These are phyloP conservation scores for Chaetomium olivaceum DNA, from an alignment of 2,329 filamentous ascomycete genomes.

Conservation along the genomic window DNA sequence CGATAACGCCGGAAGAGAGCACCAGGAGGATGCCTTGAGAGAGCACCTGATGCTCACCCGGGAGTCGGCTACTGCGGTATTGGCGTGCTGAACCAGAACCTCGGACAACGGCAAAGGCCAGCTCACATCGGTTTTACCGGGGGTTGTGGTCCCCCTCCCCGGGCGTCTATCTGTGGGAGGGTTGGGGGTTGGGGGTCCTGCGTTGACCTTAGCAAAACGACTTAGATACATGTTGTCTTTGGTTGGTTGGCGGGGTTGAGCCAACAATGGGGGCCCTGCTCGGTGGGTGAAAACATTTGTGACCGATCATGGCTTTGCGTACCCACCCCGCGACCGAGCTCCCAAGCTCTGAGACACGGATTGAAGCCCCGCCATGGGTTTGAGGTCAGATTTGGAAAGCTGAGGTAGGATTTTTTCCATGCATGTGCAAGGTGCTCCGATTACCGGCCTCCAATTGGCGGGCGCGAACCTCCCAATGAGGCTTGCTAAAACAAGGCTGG, in stretches of 20 bases:
- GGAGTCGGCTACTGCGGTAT: conserved; percentile 22
- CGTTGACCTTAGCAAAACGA: conserved; percentile 9
- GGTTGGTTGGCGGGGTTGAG: conserved; percentile 9
- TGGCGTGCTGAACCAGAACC: not conserved
- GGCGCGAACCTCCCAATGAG: conserved; percentile 3
- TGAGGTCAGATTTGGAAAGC: not conserved
- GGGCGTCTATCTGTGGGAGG: not conserved
- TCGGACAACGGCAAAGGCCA: conserved; percentile 2
- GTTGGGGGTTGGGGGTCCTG: conserved; percentile 18
- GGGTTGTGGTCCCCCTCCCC: not conserved
- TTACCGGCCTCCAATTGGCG: conserved; percentile 26
- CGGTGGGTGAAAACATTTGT: not conserved
- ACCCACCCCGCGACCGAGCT: conserved; percentile 16
- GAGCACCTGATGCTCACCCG: conserved; percentile 12
- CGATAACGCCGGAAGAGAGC: conserved; percentile 26
- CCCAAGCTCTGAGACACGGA: not conserved
- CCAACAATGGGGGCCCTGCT: not conserved
- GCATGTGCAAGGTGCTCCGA: conserved; percentile 18
- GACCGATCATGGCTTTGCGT: not conserved
- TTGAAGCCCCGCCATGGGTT: not conserved
- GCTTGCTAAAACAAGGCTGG: conserved; percentile 19
- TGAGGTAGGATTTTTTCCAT: conserved; percentile 8
- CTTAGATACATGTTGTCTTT: conserved; percentile 8
- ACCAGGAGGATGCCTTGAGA: not conserved
- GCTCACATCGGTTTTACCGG: conserved; percentile 21